Base-by-base conservation (phyloP, 148 eudicot species). In the Rhododendron vialii region DNA sequence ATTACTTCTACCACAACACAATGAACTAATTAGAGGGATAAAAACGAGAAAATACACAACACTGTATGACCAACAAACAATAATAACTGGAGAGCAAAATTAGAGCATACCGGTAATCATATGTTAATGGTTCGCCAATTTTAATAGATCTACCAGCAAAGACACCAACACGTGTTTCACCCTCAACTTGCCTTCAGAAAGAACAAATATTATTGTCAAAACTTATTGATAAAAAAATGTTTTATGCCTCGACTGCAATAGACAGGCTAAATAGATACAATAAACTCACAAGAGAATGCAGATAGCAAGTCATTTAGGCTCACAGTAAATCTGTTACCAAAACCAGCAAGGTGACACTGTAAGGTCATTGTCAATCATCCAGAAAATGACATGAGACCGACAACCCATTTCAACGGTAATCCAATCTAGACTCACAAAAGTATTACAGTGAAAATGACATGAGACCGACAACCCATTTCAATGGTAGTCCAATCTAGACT, bases 151-250 rank as follows among this genome's bases (percentile, higher is more conserved):
- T 91, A 81, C 95, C 90, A 74, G 99, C 98, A 88, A 97, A 97
- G 80, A 95, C 96, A 51, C 98, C 99, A 33, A 97, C 95, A 47
- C 99, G 98, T 30, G 86, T 92, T 90, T 95, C 98, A 79, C 98
- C 98, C 43, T 97, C 98, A 33, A 95, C 98, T 89, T 95, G 96
- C 99, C 99, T 97, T 80, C 88, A 74, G 75, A 75, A 82, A 87
- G 69, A 59, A 86, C 73, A 30, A 85, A 35, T 10, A 38, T 24
- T 43, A 78, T 18, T 7, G 78, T 47, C 82, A 57, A 73, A 43
- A 1, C 57, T 20, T 18, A 13, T 3, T n/a, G 20, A 53, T 14
- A 48, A 28, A 26, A 51, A 43, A 36, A 22, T 18, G 51, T 24
- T 73, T 36, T 47, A 13, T 28, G 69, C 53, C 30, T 24, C 1